Percentiles rank a stretch among this genome's conserved stretches.
Conservation (phyloP, 768 basidiomycete species). For the Suillus spraguei region DNA sequence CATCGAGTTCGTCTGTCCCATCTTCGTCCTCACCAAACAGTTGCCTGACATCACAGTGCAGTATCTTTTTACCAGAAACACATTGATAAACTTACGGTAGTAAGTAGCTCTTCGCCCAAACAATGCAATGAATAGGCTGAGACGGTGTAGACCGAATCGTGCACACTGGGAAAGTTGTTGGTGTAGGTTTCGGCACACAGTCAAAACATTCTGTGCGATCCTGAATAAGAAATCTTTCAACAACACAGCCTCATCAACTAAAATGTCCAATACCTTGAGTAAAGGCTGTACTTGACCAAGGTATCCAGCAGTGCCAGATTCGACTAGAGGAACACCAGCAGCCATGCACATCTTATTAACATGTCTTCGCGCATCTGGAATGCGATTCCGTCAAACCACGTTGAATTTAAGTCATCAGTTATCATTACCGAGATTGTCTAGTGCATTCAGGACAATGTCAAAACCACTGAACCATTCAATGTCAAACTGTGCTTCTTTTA, state of each 20-base stretch:
- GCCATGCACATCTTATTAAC: conserved; percentile 99
- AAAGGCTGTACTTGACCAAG: conserved; percentile 96
- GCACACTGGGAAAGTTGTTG: conserved; percentile 96
- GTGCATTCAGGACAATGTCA: conserved; percentile 91
- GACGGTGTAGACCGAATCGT: conserved; percentile 97
- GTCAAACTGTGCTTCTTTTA: conserved; percentile 91
- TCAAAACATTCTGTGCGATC: conserved; percentile 94
- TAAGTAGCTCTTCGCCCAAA: conserved; percentile 98
- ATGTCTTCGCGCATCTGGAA: conserved; percentile 87
- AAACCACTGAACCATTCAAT: conserved; percentile 89
- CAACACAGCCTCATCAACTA: neutral
- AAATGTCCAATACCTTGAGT: conserved; percentile 57
- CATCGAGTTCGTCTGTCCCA: conserved; percentile 80
- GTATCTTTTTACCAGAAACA: neutral
- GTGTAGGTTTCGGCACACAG: conserved; percentile 90
- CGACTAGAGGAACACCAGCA: conserved; percentile 85
- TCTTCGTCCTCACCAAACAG: conserved; percentile 94
- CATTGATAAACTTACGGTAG: conserved; percentile 62
- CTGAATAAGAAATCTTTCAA: conserved; percentile 39
- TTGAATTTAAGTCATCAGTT: neutral
- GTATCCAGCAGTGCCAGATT: conserved; percentile 96
- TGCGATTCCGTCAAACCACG: conserved; percentile 4
- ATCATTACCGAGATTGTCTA: conserved; percentile 82
- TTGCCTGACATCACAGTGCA: conserved; percentile 54
- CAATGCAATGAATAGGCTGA: conserved; percentile 98